Percentiles rank a stretch among this genome's conserved stretches.
Conservation (phyloP, 495 filamentous ascomycete species). For the Aspergillus taichungensis region DNA sequence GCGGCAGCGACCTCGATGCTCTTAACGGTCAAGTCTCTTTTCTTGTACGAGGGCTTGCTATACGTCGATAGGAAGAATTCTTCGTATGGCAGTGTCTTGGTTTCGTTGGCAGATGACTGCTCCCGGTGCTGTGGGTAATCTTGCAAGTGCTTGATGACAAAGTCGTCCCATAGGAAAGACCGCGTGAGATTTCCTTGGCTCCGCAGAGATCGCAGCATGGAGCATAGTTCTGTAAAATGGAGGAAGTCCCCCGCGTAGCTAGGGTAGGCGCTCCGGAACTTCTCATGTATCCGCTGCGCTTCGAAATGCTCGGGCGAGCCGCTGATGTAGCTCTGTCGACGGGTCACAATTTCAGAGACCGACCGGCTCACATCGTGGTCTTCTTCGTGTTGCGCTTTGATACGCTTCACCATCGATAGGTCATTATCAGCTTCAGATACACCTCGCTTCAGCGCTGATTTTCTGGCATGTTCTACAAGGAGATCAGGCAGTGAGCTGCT, state of each 20-base stretch:
- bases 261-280: slow-evolving; percentile 50
- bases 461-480: background rate
- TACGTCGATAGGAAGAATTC: slow-evolving; percentile 23
- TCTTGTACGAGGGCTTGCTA: slow-evolving; percentile 24
- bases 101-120: slow-evolving; percentile 9
- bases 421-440: slow-evolving; percentile 8
- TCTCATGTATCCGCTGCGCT: slow-evolving; percentile 30
- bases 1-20: slow-evolving; percentile 23
- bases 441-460: slow-evolving; percentile 8
- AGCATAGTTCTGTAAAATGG: slow-evolving; percentile 47
- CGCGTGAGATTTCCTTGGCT: slow-evolving; percentile 29
- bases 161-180: slow-evolving; percentile 59
- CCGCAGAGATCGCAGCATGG: slow-evolving; percentile 42
- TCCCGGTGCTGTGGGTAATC: slow-evolving; percentile 29
- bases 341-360: slow-evolving; percentile 10
- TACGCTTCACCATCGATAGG: slow-evolving; percentile 13
- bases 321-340: slow-evolving; percentile 18
- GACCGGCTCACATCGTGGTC: background rate
- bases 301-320: slow-evolving; percentile 12
- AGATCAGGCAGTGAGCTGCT: slow-evolving; percentile 2
- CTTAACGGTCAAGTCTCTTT: slow-evolving; percentile 24
- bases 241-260: slow-evolving; percentile 42
- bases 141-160: slow-evolving; percentile 43
- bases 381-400: background rate
- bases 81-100: slow-evolving; percentile 22